These are phyloP conservation scores for Cydonia oblonga DNA, from an alignment of 331 rosid species.

Conservation along the genomic window DNA sequence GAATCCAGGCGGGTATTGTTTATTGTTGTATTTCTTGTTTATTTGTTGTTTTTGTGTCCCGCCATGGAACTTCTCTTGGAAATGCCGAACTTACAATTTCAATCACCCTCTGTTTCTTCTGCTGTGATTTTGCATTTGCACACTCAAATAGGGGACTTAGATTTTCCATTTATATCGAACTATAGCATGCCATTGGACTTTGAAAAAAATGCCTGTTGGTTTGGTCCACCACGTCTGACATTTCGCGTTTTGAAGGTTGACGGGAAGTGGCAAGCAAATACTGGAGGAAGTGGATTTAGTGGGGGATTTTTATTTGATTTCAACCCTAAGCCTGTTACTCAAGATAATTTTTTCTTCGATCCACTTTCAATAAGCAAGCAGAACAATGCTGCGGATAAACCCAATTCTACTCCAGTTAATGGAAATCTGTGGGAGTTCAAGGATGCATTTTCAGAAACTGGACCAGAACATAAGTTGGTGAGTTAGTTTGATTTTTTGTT, in stretches of 20 bases:
- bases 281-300: slow-evolving; percentile 9
- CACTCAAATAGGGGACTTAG: background rate
- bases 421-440: slow-evolving; percentile 31
- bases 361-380: slow-evolving; percentile 16
- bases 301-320: slow-evolving; percentile 38
- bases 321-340: slow-evolving; percentile 23
- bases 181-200: background rate
- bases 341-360: slow-evolving; percentile 14
- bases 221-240: slow-evolving; percentile 13
- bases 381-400: slow-evolving; percentile 14
- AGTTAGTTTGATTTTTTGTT: slow-evolving; percentile 16
- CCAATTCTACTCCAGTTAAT: slow-evolving; percentile 7
- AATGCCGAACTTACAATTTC: background rate
- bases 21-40: slow-evolving; percentile 7
- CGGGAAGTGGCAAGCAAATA: slow-evolving; percentile 17
- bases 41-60: slow-evolving; percentile 5
- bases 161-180: background rate
- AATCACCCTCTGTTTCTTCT: background rate
- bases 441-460: slow-evolving; percentile 32
- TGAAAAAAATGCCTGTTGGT: background rate
- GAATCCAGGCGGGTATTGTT: slow-evolving; percentile 33
- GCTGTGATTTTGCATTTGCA: background rate
- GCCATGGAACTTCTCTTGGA: background rate
- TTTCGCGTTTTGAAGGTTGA: slow-evolving; percentile 30
- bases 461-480: slow-evolving; percentile 39